These are phyloP conservation scores for Fistulinella staudtii DNA, from an alignment of 1,284 basidiomycete species.

Conservation along the genomic window DNA sequence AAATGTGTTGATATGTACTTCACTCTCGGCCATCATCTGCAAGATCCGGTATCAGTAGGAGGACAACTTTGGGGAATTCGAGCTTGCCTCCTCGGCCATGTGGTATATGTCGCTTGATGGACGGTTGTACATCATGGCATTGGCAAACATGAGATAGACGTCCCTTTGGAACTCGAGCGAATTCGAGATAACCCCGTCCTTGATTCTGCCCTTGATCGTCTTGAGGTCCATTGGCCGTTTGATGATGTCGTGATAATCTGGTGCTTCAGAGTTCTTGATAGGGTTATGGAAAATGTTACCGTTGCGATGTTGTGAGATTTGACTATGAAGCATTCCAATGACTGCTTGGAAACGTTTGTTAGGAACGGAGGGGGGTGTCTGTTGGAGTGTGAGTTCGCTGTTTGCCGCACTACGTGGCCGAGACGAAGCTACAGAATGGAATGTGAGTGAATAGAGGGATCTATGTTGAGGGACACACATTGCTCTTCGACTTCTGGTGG, in stretches of 20 bases:
- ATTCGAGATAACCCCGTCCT: conserved; percentile 75
- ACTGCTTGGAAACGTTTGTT: conserved; percentile 77
- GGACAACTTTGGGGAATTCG: conserved; percentile 1
- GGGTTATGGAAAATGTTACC: conserved; percentile 90
- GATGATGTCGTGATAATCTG: conserved; percentile 88
- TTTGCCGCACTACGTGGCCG: conserved; percentile 18
- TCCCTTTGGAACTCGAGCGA: conserved; percentile 87
- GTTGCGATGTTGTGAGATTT: conserved; percentile 80
- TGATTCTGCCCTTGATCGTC: conserved; percentile 78
- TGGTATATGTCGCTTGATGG: conserved; percentile 77
- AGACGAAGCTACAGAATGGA: conserved; percentile 15
- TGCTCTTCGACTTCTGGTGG: conserved; percentile 56
- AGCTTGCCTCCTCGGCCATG: conserved; percentile 84
- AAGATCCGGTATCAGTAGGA: conserved; percentile 1
- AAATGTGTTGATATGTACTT: conserved; percentile 71
- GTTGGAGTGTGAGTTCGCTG: conserved; percentile 20
- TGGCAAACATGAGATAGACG: conserved; percentile 90
- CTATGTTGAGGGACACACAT: conserved; percentile 32
- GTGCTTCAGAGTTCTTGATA: conserved; percentile 82
- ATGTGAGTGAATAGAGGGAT: conserved; percentile 7
- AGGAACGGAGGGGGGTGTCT: conserved; percentile 35
- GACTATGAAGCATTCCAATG: conserved; percentile 74
- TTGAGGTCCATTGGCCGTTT: conserved; percentile 91
- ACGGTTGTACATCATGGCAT: conserved; percentile 93
- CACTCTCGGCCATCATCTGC: conserved; percentile 85